These are phyloP conservation scores for Rhizoctonia solani DNA, from an alignment of 1,284 basidiomycete species.

Conservation along the genomic window DNA sequence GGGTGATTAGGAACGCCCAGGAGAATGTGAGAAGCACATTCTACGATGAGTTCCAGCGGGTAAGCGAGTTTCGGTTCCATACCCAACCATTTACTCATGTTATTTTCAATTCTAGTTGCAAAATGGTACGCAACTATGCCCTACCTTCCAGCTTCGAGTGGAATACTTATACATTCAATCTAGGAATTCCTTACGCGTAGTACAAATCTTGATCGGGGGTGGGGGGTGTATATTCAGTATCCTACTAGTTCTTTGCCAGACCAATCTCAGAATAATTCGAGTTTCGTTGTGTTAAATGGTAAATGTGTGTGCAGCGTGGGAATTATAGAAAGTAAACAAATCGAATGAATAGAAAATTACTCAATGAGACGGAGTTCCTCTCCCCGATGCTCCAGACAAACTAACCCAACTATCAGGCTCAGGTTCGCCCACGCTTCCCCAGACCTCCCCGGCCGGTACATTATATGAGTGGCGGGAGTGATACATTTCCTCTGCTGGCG, in stretches of 20 bases:
- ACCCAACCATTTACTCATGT: background rate
- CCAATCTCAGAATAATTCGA: conserved; percentile 8
- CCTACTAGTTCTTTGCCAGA: background rate
- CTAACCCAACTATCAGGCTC: conserved; percentile 27
- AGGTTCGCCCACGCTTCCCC: background rate
- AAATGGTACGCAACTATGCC: conserved; percentile 30
- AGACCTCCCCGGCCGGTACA: conserved; percentile 25
- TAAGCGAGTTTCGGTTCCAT: conserved; percentile 42
- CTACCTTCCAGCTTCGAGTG: background rate
- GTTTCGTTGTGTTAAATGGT: background rate
- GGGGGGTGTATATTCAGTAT: conserved; percentile 15
- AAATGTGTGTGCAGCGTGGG: background rate
- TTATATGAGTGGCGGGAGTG: conserved; percentile 12
- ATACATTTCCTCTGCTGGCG: conserved; percentile 9
- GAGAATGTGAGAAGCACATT: conserved; percentile 91
- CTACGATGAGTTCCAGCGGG: conserved; percentile 91
- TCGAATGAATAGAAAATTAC: background rate
- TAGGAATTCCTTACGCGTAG: conserved; percentile 38
- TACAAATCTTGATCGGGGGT: background rate
- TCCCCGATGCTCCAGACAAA: conserved; percentile 29
- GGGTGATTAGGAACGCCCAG: conserved; percentile 87
- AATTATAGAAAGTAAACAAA: background rate
- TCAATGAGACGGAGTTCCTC: conserved; percentile 15
- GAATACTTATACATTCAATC: conserved; percentile 6
- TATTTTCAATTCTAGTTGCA: conserved; percentile 30